Evolutionary conservation across 2,329 filamentous ascomycete genomes (phyloP).

Genomic region (Arthrobotrys iridis): DNA sequence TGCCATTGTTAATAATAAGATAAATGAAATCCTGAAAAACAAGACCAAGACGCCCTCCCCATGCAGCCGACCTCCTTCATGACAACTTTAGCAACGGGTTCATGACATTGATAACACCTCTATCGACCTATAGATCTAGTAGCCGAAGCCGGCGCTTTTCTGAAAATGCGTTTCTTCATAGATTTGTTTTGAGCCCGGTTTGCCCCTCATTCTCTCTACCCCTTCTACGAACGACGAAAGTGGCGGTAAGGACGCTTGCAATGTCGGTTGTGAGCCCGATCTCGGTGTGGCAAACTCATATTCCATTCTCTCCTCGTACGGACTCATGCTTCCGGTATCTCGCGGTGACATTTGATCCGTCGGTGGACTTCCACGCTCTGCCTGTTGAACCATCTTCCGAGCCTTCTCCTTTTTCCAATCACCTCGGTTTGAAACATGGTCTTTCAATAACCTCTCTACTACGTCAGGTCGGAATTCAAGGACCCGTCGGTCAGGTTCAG

Average conservation of each 20-base stretch:
- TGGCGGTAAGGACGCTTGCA: conserved; percentile 32
- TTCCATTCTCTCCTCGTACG: conserved; percentile 37
- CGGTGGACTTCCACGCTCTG: conserved; percentile 20
- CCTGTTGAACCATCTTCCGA: conserved; percentile 37
- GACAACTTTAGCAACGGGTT: background rate
- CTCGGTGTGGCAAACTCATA: conserved; percentile 33
- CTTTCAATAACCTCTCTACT: conserved; percentile 45
- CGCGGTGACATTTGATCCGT: conserved; percentile 33
- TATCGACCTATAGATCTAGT: conserved; percentile 3
- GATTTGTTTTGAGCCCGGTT: background rate
- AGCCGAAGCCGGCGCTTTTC: conserved; percentile 31
- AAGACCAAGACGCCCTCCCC: conserved; percentile 29
- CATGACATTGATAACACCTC: background rate
- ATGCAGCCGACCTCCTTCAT: conserved; percentile 28
- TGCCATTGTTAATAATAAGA: conserved; percentile 13
- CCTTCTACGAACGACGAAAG: conserved; percentile 38
- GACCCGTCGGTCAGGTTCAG: conserved; percentile 45
- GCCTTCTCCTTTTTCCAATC: conserved; percentile 53
- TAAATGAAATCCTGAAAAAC: conserved; percentile 14
- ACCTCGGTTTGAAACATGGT: conserved; percentile 47
- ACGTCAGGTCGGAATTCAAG: conserved; percentile 42
- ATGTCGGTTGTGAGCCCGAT: conserved; percentile 10
- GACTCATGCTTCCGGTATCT: conserved; percentile 17
- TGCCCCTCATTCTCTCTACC: conserved; percentile 40
- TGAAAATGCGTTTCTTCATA: background rate